Conservation (phyloP, 2,329 filamentous ascomycete species). For the Xylaria multiplex region DNA sequence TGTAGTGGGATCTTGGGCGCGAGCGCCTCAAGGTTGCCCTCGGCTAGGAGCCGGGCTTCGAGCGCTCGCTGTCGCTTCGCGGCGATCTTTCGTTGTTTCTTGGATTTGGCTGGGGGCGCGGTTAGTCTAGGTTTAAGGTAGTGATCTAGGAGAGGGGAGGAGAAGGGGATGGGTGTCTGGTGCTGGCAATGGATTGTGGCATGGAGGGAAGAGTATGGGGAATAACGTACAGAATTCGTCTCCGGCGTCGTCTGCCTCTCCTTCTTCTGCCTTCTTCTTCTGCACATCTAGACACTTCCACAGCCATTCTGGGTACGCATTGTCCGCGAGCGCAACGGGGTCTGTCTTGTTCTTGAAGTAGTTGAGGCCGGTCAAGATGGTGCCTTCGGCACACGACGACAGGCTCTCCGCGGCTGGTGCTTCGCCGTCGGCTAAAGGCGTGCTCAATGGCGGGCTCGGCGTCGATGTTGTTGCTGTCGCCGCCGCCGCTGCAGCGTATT, state of each 20-base stretch:
- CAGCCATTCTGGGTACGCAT: conserved; percentile 83
- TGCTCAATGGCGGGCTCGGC: conserved; percentile 43
- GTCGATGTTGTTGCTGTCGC: conserved; percentile 41
- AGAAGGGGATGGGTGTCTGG: neutral
- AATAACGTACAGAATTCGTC: conserved; percentile 79
- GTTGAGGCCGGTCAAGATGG: conserved; percentile 77
- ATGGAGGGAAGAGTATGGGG: neutral
- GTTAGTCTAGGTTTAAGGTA: conserved; percentile 17
- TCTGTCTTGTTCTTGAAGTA: conserved; percentile 79
- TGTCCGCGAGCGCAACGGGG: conserved; percentile 77
- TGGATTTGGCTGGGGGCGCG: conserved; percentile 75
- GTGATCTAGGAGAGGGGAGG: neutral
- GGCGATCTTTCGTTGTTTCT: conserved; percentile 79
- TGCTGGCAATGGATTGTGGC: neutral
- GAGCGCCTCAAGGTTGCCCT: conserved; percentile 73
- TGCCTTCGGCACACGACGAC: conserved; percentile 73
- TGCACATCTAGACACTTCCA: conserved; percentile 76
- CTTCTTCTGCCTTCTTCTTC: conserved; percentile 63
- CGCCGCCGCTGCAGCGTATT: conserved; percentile 50
- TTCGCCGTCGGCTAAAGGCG: conserved; percentile 43
- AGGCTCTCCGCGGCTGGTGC: conserved; percentile 40
- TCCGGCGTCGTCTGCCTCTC: conserved; percentile 65
- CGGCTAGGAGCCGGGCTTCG: conserved; percentile 69
- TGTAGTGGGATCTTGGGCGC: conserved; percentile 77
- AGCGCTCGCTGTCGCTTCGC: conserved; percentile 68